A percentile compares a stretch with the other conserved stretches of the same genome.
Evolutionary conservation across 139 green algal species (phyloP).

Genomic region (Closterium sp.): DNA sequence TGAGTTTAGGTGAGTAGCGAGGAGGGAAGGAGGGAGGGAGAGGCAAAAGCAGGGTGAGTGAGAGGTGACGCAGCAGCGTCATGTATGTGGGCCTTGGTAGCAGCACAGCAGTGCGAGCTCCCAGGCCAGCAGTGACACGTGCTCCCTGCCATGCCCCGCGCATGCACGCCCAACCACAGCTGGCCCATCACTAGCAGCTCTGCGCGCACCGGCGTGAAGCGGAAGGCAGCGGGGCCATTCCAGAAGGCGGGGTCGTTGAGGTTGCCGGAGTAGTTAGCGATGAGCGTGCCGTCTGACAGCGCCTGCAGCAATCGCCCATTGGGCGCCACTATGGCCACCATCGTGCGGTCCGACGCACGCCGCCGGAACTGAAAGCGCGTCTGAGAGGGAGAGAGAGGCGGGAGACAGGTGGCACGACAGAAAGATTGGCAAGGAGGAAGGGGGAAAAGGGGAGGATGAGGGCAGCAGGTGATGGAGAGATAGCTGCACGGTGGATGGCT

Average conservation of each 20-base stretch:
- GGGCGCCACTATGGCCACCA: constrained; percentile 14
- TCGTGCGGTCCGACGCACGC: neutral
- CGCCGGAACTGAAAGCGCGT: neutral
- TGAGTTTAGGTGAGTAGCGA: neutral
- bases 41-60: neutral
- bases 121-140: too few relatives aligned
- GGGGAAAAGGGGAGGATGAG: neutral
- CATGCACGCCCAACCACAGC: too few relatives aligned
- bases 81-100: too few relatives aligned
- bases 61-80: too few relatives aligned
- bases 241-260: neutral
- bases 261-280: neutral
- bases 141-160: too few relatives aligned
- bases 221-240: neutral
- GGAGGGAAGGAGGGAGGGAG: neutral
- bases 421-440: too few relatives aligned
- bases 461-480: neutral
- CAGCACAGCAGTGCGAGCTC: neutral
- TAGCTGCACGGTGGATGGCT: neutral
- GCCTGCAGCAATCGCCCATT: constrained; percentile 10
- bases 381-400: neutral
- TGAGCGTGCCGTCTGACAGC: neutral
- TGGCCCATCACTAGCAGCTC: too few relatives aligned
- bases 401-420: neutral
- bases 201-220: constrained; percentile 8